Conservation (phyloP, 2,329 filamentous ascomycete genomes). For the Gliomastix tumulicola region DNA sequence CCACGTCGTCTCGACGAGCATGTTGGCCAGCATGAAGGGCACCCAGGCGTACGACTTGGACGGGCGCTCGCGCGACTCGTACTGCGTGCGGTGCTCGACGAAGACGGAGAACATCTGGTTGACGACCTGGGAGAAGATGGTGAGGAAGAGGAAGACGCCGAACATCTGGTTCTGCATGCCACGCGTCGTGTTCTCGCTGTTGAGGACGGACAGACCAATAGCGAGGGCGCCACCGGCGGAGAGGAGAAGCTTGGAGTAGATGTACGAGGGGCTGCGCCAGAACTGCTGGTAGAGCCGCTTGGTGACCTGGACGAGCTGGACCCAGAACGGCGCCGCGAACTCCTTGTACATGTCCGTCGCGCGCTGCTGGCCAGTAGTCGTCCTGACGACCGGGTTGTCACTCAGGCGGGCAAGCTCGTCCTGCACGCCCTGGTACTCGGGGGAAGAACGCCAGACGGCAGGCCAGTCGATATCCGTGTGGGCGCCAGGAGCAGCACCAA, state of each 20-base stretch:
- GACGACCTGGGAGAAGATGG: constrained; percentile 59
- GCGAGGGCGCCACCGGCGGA: constrained; percentile 47
- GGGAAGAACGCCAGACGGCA: constrained; percentile 24
- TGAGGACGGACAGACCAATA: constrained; percentile 63
- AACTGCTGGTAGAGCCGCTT: constrained; percentile 68
- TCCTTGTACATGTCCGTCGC: constrained; percentile 38
- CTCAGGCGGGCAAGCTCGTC: constrained; percentile 17
- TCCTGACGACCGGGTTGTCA: constrained; percentile 66
- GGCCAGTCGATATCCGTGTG: constrained; percentile 31
- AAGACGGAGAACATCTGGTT: constrained; percentile 67
- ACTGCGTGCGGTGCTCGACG: constrained; percentile 59
- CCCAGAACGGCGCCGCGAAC: constrained; percentile 60
- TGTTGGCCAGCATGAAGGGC: constrained; percentile 51
- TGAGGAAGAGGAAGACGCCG: constrained; percentile 63
- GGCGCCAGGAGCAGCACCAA: constrained; percentile 37
- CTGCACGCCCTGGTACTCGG: constrained; percentile 20
- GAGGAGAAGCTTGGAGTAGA: constrained; percentile 62
- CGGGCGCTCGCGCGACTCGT: constrained; percentile 62
- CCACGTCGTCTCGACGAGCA: constrained; percentile 8
- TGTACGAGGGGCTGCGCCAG: constrained; percentile 70
- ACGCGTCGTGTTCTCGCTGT: constrained; percentile 51
- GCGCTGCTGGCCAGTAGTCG: too few species aligned
- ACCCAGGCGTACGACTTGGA: constrained; percentile 64
- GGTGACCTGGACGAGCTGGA: constrained; percentile 54
- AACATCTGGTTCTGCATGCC: constrained; percentile 69